These are phyloP conservation scores for Helotiales sp. DNA, from an alignment of 2,329 filamentous ascomycete species.

Conservation along the genomic window DNA sequence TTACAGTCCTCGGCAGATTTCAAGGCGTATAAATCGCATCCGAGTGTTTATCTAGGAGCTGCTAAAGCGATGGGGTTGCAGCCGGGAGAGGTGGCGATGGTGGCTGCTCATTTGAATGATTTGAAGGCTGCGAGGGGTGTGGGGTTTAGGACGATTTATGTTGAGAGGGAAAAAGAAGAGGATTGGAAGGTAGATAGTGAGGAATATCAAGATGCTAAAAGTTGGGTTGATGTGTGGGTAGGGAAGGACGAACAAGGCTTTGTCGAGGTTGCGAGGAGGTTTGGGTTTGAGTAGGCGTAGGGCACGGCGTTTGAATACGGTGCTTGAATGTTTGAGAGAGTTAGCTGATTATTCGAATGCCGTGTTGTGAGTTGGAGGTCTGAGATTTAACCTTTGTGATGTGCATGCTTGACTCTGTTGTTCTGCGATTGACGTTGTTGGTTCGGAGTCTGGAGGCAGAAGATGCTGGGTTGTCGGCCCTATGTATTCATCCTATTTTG, in stretches of 20 bases:
- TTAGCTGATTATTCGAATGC: not conserved
- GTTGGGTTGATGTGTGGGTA: conserved; percentile 67
- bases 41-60: conserved; percentile 68
- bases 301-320: not conserved
- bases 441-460: not conserved
- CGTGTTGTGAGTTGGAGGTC: too few species aligned
- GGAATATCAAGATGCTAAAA: conserved; percentile 51
- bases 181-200: conserved; percentile 52
- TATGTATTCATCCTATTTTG: not conserved
- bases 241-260: conserved; percentile 50
- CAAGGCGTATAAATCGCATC: conserved; percentile 71
- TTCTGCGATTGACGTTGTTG: not conserved
- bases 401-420: not conserved
- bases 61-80: conserved; percentile 53
- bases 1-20: conserved; percentile 71
- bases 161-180: conserved; percentile 69
- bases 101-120: conserved; percentile 74
- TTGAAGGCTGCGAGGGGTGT: conserved; percentile 62
- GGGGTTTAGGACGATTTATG: conserved; percentile 72
- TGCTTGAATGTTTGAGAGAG: too few species aligned
- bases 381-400: not conserved
- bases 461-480: not conserved
- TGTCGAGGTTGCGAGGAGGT: conserved; percentile 48
- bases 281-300: conserved; percentile 38
- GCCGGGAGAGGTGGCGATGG: conserved; percentile 68